Percentiles rank a stretch among this genome's conserved stretches.
Evolutionary conservation across 805 yeast species (phyloP).

Genomic region (Torulaspora quercuum): DNA sequence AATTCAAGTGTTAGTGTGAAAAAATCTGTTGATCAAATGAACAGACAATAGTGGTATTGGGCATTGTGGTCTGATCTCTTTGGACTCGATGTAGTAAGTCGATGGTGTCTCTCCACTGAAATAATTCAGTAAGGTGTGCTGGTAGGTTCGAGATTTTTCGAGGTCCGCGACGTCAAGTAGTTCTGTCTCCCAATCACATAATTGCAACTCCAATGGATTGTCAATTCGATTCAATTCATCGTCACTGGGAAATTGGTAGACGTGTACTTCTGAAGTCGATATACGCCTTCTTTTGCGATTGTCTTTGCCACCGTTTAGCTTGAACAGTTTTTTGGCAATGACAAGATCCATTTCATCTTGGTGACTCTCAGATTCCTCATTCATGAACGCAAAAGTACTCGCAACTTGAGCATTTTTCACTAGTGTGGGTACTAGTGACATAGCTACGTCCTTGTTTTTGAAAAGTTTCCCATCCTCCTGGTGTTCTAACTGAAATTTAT

Average conservation of each 20-base stretch:
- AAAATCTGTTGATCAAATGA: constrained; percentile 10
- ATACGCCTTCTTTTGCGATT: constrained; percentile 9
- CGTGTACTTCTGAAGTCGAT: neutral
- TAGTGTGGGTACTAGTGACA: constrained; percentile 12
- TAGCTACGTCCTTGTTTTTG: constrained; percentile 18
- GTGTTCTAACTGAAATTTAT: constrained; percentile 25
- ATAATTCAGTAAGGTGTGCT: constrained; percentile 17
- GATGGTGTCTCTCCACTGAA: constrained; percentile 6
- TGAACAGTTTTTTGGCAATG: constrained; percentile 17
- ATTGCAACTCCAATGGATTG: constrained; percentile 23
- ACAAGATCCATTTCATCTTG: constrained; percentile 3
- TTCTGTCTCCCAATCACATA: constrained; percentile 28
- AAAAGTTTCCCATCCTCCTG: constrained; percentile 28
- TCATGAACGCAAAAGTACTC: too few relatives aligned
- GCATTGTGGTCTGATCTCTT: neutral
- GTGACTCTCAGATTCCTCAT: too few relatives aligned
- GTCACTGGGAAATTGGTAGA: constrained; percentile 14
- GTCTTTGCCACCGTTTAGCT: constrained; percentile 12
- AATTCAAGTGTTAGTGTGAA: constrained; percentile 14
- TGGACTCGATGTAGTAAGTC: neutral
- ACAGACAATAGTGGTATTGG: constrained; percentile 10
- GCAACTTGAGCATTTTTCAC: constrained; percentile 5
- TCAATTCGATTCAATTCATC: constrained; percentile 23
- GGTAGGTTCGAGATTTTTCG: constrained; percentile 17
- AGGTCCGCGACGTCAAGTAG: constrained; percentile 20